phyloP scores from a whole-genome alignment of 305 asterid genomes.

The Solanum hybrid region DNA sequence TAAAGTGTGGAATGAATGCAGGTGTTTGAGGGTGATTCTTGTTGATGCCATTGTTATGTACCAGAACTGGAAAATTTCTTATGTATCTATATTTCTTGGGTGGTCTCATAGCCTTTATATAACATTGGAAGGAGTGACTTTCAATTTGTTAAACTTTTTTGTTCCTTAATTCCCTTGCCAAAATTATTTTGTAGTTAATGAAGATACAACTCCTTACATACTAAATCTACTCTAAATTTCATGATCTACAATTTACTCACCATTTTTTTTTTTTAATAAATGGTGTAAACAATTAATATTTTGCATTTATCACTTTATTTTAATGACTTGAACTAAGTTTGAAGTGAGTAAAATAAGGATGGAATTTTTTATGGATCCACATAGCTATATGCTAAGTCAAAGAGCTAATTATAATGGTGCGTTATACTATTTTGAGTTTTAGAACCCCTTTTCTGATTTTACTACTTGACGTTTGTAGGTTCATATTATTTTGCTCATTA shows the following conservation, averaged over 20 bases:
- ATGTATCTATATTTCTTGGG: neutral
- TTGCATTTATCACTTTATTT: too few species aligned
- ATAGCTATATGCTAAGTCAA: neutral
- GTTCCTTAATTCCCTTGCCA: neutral
- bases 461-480: neutral
- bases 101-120: neutral
- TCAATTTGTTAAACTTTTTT: neutral
- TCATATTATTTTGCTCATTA: neutral
- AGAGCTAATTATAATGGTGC: too few species aligned
- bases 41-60: neutral
- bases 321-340: neutral
- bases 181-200: neutral
- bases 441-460: neutral
- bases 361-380: neutral
- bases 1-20: neutral
- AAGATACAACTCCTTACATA: neutral
- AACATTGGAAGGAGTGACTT: neutral
- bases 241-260: neutral
- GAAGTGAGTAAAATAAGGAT: neutral
- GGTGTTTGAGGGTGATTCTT: neutral
- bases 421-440: neutral
- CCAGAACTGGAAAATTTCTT: neutral
- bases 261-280: neutral
- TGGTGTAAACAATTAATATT: neutral
- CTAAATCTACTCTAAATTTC: neutral